Evolutionary conservation across 2,329 filamentous ascomycete species (phyloP).

Genomic region (Epichloe typhina): DNA sequence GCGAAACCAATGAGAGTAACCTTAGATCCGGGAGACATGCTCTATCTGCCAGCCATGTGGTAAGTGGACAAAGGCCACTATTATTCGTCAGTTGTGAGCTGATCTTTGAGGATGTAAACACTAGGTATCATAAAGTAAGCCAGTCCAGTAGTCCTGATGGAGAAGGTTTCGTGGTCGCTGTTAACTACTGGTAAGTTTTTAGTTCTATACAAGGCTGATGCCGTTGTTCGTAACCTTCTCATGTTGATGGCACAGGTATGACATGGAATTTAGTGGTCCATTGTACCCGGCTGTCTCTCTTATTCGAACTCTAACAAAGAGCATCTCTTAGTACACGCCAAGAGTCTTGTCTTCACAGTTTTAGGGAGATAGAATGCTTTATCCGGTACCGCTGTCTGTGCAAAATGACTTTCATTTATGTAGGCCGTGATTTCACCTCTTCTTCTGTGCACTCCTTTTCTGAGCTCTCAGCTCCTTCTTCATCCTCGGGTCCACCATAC

Average conservation of each 20-base stretch:
- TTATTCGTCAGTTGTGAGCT: not conserved
- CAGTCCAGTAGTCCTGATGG: conserved; percentile 55
- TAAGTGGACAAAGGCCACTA: conserved; percentile 20
- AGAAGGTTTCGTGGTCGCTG: conserved; percentile 62
- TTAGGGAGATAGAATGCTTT: not conserved
- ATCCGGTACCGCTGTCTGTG: conserved; percentile 2
- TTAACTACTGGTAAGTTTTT: conserved; percentile 61
- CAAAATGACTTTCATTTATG: not conserved
- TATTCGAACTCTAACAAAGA: conserved; percentile 25
- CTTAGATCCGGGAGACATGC: conserved; percentile 60
- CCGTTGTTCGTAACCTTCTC: not conserved
- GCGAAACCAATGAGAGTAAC: conserved; percentile 53
- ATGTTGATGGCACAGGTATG: conserved; percentile 42
- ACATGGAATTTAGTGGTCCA: conserved; percentile 62
- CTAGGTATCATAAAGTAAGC: conserved; percentile 65
- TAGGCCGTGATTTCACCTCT: conserved; percentile 4
- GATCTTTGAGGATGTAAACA: not conserved
- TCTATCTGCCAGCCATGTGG: conserved; percentile 75
- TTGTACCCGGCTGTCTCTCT: conserved; percentile 51
- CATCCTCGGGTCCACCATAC: conserved; percentile 89
- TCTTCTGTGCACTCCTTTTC: conserved; percentile 63
- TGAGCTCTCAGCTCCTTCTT: conserved; percentile 91
- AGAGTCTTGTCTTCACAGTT: not conserved
- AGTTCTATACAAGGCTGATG: not conserved
- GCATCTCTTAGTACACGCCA: not conserved